Conservation (phyloP, 148 eudicot genomes). For the Camellia granthamiana region DNA sequence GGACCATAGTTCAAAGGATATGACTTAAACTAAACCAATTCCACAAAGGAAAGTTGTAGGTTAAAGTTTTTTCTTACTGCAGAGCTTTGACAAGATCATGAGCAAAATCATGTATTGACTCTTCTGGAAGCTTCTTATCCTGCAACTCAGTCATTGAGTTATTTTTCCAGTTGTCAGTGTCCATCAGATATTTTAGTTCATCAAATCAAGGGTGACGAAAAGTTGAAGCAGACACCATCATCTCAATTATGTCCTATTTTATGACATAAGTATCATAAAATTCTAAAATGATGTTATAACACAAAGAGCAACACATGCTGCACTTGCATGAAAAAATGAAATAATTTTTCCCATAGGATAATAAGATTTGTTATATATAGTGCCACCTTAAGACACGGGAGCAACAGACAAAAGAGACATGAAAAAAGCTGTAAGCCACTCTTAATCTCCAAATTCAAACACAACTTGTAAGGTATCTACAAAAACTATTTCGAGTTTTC, state of each 20-base stretch:
- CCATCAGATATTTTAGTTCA: neutral
- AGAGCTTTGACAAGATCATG: slow-evolving; percentile 68
- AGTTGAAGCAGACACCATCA: neutral
- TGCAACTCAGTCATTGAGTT: slow-evolving; percentile 27
- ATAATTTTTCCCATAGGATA: neutral
- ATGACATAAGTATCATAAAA: too few relatives aligned
- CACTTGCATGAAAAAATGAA: neutral
- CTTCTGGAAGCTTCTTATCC: slow-evolving; percentile 96
- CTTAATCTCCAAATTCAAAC: too few relatives aligned
- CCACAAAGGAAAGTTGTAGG: slow-evolving; percentile 7
- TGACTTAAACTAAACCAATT: neutral
- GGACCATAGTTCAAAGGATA: neutral
- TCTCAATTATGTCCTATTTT: neutral
- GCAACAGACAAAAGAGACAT: neutral
- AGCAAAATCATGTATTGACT: slow-evolving; percentile 83
- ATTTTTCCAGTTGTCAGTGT: neutral
- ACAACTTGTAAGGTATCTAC: too few relatives aligned
- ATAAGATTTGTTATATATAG: neutral
- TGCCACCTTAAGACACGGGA: neutral
- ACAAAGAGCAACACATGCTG: neutral
- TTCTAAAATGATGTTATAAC: too few relatives aligned
- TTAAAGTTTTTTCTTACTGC: slow-evolving; percentile 51
- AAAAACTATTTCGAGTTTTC: too few relatives aligned
- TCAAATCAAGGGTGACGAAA: neutral
- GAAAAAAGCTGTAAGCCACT: neutral